These are phyloP conservation scores for Didymella arachidicola DNA, from an alignment of 2,329 filamentous ascomycete genomes.

Conservation along the genomic window DNA sequence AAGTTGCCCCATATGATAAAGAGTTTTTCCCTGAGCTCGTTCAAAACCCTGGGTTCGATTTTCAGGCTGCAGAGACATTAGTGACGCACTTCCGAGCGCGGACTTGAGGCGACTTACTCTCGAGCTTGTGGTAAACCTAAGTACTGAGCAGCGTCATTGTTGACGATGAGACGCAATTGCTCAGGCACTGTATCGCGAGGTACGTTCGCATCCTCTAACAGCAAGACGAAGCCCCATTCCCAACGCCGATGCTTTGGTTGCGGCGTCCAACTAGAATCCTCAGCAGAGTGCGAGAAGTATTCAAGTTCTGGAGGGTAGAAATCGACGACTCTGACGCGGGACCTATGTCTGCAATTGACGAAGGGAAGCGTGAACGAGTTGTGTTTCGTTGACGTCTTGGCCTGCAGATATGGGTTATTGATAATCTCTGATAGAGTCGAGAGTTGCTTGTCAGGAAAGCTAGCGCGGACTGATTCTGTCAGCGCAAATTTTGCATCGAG, in stretches of 20 bases:
- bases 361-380: constrained; percentile 69
- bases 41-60: constrained; percentile 58
- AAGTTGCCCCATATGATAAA: constrained; percentile 87
- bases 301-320: constrained; percentile 75
- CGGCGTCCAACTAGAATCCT: constrained; percentile 41
- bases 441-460: constrained; percentile 42
- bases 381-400: constrained; percentile 36
- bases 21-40: constrained; percentile 70
- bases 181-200: constrained; percentile 36
- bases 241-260: constrained; percentile 62
- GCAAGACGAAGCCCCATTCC: constrained; percentile 85
- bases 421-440: constrained; percentile 57
- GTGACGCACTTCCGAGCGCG: not conserved
- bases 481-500: not conserved
- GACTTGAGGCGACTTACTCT: constrained; percentile 54
- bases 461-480: constrained; percentile 8
- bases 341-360: constrained; percentile 73
- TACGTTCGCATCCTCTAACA: constrained; percentile 72
- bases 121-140: constrained; percentile 64
- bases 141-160: constrained; percentile 64
- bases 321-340: constrained; percentile 79
- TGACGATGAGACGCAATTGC: constrained; percentile 72
- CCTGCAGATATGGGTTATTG: constrained; percentile 54
- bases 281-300: constrained; percentile 69
- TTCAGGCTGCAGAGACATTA: constrained; percentile 61